Percentiles rank a stretch among this genome's conserved stretches.
These are phyloP conservation scores for Amniculicola lignicola DNA, from an alignment of 495 filamentous ascomycete species.

Conservation along the genomic window DNA sequence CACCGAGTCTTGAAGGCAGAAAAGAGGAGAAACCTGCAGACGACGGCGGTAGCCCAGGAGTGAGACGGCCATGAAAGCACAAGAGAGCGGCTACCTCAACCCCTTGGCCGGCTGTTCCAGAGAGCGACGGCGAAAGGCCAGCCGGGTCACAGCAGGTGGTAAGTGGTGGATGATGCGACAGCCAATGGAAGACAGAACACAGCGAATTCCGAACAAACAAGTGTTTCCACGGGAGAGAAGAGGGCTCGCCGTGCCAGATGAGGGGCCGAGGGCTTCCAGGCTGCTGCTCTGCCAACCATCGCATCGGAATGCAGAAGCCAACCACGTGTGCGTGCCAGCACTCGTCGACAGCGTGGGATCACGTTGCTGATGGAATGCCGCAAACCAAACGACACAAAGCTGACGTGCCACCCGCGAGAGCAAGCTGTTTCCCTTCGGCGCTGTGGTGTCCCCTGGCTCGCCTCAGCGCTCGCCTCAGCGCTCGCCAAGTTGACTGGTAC, in stretches of 20 bases:
- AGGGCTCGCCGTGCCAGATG: no score
- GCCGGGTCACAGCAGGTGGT: neutral
- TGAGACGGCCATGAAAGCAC: constrained; percentile 13
- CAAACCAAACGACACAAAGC: no score
- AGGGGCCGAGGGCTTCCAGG: no score
- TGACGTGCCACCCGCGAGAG: neutral
- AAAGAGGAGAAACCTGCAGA: neutral
- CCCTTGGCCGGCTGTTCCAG: neutral
- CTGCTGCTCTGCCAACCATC: no score
- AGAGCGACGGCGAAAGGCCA: no score
- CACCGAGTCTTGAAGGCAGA: constrained; percentile 1
- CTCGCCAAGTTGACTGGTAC: neutral
- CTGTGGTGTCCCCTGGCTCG: no score
- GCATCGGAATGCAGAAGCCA: no score
- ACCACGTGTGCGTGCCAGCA: no score
- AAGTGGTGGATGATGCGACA: neutral
- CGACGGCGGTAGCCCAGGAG: neutral
- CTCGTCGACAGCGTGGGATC: no score
- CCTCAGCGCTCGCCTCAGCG: constrained; percentile 8
- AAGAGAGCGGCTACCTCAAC: neutral
- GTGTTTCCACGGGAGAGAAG: neutral
- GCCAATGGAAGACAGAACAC: neutral
- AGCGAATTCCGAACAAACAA: constrained; percentile 4
- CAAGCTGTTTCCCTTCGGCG: constrained; percentile 1
- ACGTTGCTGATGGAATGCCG: no score